A percentile compares a stretch with the other conserved stretches of the same genome.
phyloP scores from a whole-genome alignment of 306 rosid genomes.

The Casuarina cunninghamiana region DNA sequence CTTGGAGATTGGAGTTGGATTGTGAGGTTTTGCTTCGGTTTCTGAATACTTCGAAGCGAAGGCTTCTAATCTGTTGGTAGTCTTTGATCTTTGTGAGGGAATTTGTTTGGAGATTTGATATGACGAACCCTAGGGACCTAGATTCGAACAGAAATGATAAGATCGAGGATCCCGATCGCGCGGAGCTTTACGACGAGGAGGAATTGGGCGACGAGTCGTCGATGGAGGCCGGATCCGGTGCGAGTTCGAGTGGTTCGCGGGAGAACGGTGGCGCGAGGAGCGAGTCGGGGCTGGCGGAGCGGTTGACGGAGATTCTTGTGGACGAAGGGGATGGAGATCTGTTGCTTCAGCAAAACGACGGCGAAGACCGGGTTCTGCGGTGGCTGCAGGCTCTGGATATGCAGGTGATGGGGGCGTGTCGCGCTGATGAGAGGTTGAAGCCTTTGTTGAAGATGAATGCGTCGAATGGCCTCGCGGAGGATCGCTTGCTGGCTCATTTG shows the following conservation, averaged over 20 bases:
- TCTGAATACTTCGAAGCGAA: neutral
- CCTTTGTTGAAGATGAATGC: conserved; percentile 81
- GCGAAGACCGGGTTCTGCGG: conserved; percentile 66
- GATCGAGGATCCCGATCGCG: conserved; percentile 29
- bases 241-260: conserved; percentile 19
- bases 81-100: neutral
- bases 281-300: conserved; percentile 66
- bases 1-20: neutral
- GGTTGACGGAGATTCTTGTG: conserved; percentile 71
- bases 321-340: conserved; percentile 81
- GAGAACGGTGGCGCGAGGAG: conserved; percentile 44
- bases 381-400: conserved; percentile 93
- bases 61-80: neutral
- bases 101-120: neutral
- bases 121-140: conserved; percentile 40
- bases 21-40: conserved; percentile 2
- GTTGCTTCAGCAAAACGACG: conserved; percentile 68
- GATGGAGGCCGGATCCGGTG: conserved; percentile 38
- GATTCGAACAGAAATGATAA: conserved; percentile 37
- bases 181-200: conserved; percentile 40
- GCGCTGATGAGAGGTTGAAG: conserved; percentile 82
- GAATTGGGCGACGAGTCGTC: conserved; percentile 48
- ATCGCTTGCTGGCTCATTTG: conserved; percentile 79
- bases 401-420: conserved; percentile 96
- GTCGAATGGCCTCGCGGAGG: conserved; percentile 77